Evolutionary conservation across 352 stramenopile species (phyloP), one percentile per base, ranked within the genome.

Genomic region (Phytophthora crassamura): DNA sequence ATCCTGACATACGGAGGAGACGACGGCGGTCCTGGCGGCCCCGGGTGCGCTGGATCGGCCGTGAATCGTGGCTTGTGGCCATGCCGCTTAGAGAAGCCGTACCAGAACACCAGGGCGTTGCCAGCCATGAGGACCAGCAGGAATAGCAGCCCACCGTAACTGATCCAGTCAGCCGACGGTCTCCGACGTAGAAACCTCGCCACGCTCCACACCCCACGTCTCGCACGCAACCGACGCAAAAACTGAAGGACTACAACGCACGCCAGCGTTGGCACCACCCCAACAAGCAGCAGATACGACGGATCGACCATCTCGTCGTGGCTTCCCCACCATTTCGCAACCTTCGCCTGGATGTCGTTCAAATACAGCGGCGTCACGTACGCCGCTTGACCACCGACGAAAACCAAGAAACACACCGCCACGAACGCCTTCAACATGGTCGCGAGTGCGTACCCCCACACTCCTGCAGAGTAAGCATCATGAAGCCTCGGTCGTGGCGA

Each of bases 211-310:
- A 62, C 18, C n/a, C 22, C 22, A 16, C 63, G 63, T 15, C 15
- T 47, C 1, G 39, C 45, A n/a, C 18, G 54, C 2, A 65, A 28
- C 9, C 54, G 53, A 38, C 57, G 62, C 3, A 86, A 47, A 25
- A 59, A 83, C 9, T 83, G 72, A 16, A 80, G 32, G 4, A 76
- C 41, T 30, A 82, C 6, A 0, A 77, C 38, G 28, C 69, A 77
- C 4, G 65, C 22, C 14, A 86, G 5, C 1, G 88, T 48, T 11
- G 83, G 78, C 0, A 74, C 5, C 5, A 83, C 69, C 14, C 64
- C 64, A 22, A 83, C 76, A 20, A 90, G 52, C 15, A 75, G 55
- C 18, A 90, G 69, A 68, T 78, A 90, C 16, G 77, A 84, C 10
- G 72, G 67, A 25, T 75, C 73, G 7, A 85, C 64, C 75, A 92